These are phyloP conservation scores for Phaeosphaeriaceae sp. DNA, from an alignment of 2,329 filamentous ascomycete genomes.

Conservation along the genomic window DNA sequence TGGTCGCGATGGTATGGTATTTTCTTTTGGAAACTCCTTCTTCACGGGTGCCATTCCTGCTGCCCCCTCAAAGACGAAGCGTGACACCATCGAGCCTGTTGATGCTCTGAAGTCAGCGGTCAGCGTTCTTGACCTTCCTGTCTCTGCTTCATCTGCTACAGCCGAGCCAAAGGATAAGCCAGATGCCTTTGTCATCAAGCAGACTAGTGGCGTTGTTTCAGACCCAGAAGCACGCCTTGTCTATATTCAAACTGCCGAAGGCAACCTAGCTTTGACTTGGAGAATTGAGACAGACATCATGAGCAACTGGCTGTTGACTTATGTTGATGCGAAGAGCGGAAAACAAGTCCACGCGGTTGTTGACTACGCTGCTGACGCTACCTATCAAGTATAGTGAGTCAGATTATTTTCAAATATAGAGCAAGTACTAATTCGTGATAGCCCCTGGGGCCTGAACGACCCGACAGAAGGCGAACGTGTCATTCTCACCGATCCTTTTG, in stretches of 20 bases:
- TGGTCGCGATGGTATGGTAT: constrained; percentile 60
- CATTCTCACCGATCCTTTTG: constrained; percentile 58
- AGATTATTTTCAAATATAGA: not conserved
- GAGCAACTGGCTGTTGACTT: constrained; percentile 66
- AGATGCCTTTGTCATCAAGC: constrained; percentile 55
- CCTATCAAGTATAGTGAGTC: constrained; percentile 60
- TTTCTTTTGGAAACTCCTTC: constrained; percentile 63
- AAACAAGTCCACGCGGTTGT: constrained; percentile 60
- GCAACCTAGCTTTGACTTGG: constrained; percentile 60
- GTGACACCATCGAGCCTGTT: constrained; percentile 52
- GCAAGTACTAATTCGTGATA: constrained; percentile 13
- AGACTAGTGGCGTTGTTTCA: constrained; percentile 56
- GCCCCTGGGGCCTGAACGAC: constrained; percentile 60
- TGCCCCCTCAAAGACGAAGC: constrained; percentile 48
- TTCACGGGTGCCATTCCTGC: constrained; percentile 53
- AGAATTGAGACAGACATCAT: constrained; percentile 64
- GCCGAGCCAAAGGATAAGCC: constrained; percentile 47
- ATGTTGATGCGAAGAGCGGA: constrained; percentile 59
- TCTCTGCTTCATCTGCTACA: constrained; percentile 50
- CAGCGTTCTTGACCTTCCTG: constrained; percentile 49
- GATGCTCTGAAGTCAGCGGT: constrained; percentile 53
- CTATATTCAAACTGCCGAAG: constrained; percentile 60
- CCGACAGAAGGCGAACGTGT: constrained; percentile 57
- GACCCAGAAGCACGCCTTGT: constrained; percentile 63
- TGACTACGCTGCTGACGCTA: constrained; percentile 64